These are phyloP conservation scores for Pachysolen tannophilus DNA, from an alignment of 805 yeast species.

Conservation along the genomic window DNA sequence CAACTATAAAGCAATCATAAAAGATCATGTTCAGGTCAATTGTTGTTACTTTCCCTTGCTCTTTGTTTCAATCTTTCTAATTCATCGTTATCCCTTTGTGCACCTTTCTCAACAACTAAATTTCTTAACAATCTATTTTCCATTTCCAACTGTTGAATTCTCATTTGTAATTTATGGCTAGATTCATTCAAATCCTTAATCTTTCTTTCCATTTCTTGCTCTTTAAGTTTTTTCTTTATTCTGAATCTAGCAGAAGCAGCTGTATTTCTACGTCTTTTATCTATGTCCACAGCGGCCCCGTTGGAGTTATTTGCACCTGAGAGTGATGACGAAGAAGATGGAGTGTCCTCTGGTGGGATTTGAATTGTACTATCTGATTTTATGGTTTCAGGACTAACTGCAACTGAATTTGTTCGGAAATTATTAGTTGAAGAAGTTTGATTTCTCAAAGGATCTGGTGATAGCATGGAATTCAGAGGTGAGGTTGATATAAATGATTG, in stretches of 20 bases:
- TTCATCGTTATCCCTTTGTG: slow-evolving; percentile 43
- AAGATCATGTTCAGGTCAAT: too few relatives aligned
- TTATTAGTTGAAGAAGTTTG: too few relatives aligned
- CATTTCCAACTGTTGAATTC: slow-evolving; percentile 82
- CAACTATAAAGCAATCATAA: too few relatives aligned
- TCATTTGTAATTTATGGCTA: slow-evolving; percentile 58
- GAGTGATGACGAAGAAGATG: slow-evolving; percentile 1
- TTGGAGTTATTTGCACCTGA: slow-evolving; percentile 7
- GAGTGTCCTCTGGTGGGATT: too few relatives aligned
- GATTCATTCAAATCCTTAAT: slow-evolving; percentile 66
- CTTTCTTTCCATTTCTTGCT: slow-evolving; percentile 80
- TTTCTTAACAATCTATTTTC: slow-evolving; percentile 82
- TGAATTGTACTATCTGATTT: too few relatives aligned
- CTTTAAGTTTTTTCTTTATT: slow-evolving; percentile 83
- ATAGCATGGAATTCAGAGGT: too few relatives aligned
- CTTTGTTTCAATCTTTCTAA: slow-evolving; percentile 43
- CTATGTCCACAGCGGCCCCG: slow-evolving; percentile 36
- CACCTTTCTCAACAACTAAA: slow-evolving; percentile 75
- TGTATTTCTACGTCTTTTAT: slow-evolving; percentile 80
- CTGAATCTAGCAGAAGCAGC: slow-evolving; percentile 95
- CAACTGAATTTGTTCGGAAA: too few relatives aligned
- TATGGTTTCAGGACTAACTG: too few relatives aligned
- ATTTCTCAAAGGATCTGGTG: too few relatives aligned
- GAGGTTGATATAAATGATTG: too few relatives aligned
- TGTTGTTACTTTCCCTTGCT: slow-evolving; percentile 25